phyloP scores from a whole-genome alignment of 495 filamentous ascomycete genomes.

The Chaetomium fimeti region DNA sequence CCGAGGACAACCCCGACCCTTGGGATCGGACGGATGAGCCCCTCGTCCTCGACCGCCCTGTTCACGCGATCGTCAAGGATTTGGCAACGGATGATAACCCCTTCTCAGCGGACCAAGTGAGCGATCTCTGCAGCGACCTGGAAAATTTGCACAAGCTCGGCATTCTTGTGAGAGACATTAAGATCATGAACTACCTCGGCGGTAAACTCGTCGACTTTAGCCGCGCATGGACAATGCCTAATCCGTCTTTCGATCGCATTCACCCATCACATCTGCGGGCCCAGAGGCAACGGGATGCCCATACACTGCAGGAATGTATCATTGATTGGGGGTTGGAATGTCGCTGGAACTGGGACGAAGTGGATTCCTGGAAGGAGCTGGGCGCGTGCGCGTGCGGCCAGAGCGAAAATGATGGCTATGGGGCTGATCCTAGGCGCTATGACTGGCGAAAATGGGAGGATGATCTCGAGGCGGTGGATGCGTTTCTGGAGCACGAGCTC shows the following conservation, averaged over 20 bases:
- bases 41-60: not conserved
- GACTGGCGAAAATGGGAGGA: constrained; percentile 9
- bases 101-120: constrained; percentile 7
- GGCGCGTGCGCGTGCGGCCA: not conserved
- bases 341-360: not conserved
- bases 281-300: not conserved
- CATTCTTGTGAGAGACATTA: constrained; percentile 23
- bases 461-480: not conserved
- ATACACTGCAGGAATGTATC: not conserved
- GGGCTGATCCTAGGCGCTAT: not conserved
- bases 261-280: not conserved
- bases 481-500: not conserved
- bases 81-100: not conserved
- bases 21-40: constrained; percentile 9
- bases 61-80: constrained; percentile 28
- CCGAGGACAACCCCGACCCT: not conserved
- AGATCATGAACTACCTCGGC: constrained; percentile 18
- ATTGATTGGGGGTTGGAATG: not conserved
- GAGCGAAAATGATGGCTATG: not conserved
- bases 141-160: constrained; percentile 20
- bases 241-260: constrained; percentile 2
- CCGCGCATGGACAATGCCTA: constrained; percentile 21
- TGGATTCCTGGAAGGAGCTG: not conserved
- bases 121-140: constrained; percentile 15
- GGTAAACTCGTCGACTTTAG: constrained; percentile 27